phyloP scores from a whole-genome alignment of 2,329 filamentous ascomycete species.

The Aspergillus chevalieri region DNA sequence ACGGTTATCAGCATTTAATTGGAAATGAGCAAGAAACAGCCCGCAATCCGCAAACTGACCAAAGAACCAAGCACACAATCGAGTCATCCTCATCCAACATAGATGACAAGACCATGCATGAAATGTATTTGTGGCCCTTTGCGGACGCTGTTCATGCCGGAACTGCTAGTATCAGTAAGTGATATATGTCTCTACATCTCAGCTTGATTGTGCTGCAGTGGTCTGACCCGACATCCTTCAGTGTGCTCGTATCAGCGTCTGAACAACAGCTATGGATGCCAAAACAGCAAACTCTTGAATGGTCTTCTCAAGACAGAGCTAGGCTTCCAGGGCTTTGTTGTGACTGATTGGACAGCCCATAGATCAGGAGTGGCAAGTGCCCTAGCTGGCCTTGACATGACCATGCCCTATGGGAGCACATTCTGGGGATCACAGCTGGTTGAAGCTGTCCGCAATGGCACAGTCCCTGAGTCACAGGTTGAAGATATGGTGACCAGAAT shows the following conservation, averaged over 20 bases:
- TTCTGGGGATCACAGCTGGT: slow-evolving; percentile 38
- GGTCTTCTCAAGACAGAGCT: slow-evolving; percentile 71
- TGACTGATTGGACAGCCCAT: slow-evolving; percentile 73
- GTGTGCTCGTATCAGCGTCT: slow-evolving; percentile 54
- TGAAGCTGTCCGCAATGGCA: slow-evolving; percentile 55
- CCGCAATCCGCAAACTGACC: slow-evolving; percentile 21
- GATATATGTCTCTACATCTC: neutral
- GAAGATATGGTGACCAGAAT: slow-evolving; percentile 56
- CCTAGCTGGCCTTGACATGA: slow-evolving; percentile 72
- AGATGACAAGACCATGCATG: slow-evolving; percentile 68
- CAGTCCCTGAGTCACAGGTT: slow-evolving; percentile 50
- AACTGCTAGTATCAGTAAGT: slow-evolving; percentile 42
- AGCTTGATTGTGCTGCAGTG: slow-evolving; percentile 40
- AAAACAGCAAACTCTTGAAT: slow-evolving; percentile 72
- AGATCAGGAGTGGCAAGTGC: slow-evolving; percentile 62
- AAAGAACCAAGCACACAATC: neutral
- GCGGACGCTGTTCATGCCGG: slow-evolving; percentile 64
- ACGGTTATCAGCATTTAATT: slow-evolving; percentile 52
- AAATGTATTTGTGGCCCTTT: slow-evolving; percentile 74
- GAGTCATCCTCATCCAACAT: slow-evolving; percentile 43
- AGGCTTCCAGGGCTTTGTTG: slow-evolving; percentile 73
- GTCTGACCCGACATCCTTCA: slow-evolving; percentile 27
- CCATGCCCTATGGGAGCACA: slow-evolving; percentile 61
- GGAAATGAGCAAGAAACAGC: slow-evolving; percentile 61
- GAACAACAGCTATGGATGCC: slow-evolving; percentile 75